These are phyloP conservation scores for Phytophthora sansomeana DNA, from an alignment of 352 stramenopile genomes.

Conservation along the genomic window DNA sequence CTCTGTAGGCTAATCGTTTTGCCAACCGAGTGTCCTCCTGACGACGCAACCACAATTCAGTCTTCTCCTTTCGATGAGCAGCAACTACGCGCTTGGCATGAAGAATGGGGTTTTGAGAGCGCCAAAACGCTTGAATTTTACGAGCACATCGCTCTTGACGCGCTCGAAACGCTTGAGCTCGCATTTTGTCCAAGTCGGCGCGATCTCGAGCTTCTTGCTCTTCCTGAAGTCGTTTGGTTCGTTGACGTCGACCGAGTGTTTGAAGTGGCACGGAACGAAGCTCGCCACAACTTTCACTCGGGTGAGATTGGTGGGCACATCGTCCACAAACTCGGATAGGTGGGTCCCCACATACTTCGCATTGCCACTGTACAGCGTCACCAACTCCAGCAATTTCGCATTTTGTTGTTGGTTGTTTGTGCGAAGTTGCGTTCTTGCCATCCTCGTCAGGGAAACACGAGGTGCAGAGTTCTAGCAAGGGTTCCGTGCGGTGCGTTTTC, in stretches of 20 bases:
- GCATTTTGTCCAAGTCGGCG: conserved; percentile 55
- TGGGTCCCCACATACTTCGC: conserved; percentile 33
- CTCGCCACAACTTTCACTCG: conserved; percentile 54
- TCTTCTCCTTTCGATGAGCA: conserved; percentile 36
- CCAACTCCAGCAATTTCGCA: conserved; percentile 3
- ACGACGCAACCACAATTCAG: conserved; percentile 46
- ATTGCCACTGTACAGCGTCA: conserved; percentile 62
- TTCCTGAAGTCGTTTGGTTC: conserved; percentile 37
- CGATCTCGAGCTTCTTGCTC: conserved; percentile 57
- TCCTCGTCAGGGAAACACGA: conserved; percentile 40
- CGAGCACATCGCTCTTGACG: conserved; percentile 39
- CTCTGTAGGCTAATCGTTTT: conserved; percentile 46
- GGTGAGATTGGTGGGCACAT: conserved; percentile 52
- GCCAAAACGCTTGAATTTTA: conserved; percentile 69
- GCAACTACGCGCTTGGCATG: conserved; percentile 35
- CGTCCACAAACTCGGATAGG: conserved; percentile 48
- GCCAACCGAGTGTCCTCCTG: conserved; percentile 42
- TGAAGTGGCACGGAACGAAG: conserved; percentile 41
- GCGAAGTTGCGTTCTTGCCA: conserved; percentile 6
- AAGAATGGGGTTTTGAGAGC: conserved; percentile 41
- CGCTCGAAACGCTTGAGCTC: conserved; percentile 27
- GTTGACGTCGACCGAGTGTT: conserved; percentile 53
- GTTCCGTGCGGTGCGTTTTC: conserved; percentile 45
- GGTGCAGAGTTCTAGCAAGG: conserved; percentile 57
- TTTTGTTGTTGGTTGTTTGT: background rate